A percentile compares a stretch with the other conserved stretches of the same genome.
Evolutionary conservation across 805 yeast genomes (phyloP).

Genomic region (Kazachstania kunashirensis): DNA sequence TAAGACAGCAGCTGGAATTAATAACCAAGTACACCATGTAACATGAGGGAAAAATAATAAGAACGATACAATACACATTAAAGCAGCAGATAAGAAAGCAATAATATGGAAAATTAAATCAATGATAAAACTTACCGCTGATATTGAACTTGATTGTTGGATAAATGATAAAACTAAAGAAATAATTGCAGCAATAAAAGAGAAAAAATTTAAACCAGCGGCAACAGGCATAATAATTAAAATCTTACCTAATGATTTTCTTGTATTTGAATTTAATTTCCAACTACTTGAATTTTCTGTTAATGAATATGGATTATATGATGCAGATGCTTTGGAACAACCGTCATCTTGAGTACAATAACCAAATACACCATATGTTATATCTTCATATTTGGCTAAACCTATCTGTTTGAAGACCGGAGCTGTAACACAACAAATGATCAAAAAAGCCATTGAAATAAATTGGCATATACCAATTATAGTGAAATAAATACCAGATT

Average conservation of each 20-base stretch:
- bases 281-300: slow-evolving; percentile 34
- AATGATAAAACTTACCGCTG: slow-evolving; percentile 31
- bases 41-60: slow-evolving; percentile 56
- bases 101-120: slow-evolving; percentile 39
- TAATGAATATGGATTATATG: slow-evolving; percentile 33
- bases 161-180: slow-evolving; percentile 27
- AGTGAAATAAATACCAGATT: slow-evolving; percentile 23
- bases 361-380: slow-evolving; percentile 59
- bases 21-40: slow-evolving; percentile 64
- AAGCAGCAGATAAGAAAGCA: slow-evolving; percentile 44
- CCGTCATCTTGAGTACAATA: slow-evolving; percentile 36
- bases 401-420: slow-evolving; percentile 46
- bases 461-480: slow-evolving; percentile 38
- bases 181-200: slow-evolving; percentile 32
- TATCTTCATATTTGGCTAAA: slow-evolving; percentile 38
- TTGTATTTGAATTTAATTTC: slow-evolving; percentile 36
- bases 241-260: slow-evolving; percentile 45
- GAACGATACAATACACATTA: slow-evolving; percentile 46
- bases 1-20: slow-evolving; percentile 56
- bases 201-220: slow-evolving; percentile 47
- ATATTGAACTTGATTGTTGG: slow-evolving; percentile 6
- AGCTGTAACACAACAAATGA: slow-evolving; percentile 50
- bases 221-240: slow-evolving; percentile 59
- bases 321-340: slow-evolving; percentile 40
- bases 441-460: slow-evolving; percentile 50